A percentile compares a stretch with the other conserved stretches of the same genome.
phyloP scores from a whole-genome alignment of 1,284 basidiomycete species.

The Pholiota adiposa region DNA sequence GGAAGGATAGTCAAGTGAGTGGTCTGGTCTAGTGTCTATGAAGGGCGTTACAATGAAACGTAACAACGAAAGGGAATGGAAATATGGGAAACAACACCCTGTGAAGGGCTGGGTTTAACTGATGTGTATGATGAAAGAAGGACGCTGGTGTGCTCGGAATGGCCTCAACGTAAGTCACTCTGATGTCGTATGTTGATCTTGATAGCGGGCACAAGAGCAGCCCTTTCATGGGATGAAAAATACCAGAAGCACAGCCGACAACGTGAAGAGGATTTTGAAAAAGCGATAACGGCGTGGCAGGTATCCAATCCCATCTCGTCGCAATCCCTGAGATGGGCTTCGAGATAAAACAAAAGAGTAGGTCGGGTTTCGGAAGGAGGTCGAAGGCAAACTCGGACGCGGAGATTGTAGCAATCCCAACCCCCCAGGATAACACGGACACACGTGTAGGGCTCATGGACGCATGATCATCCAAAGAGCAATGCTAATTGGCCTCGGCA shows the following conservation, averaged over 20 bases:
- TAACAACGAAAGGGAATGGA: constrained; percentile 17
- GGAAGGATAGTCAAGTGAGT: constrained; percentile 19
- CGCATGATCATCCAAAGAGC: constrained; percentile 8
- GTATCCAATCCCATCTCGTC: constrained; percentile 21
- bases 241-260: constrained; percentile 14
- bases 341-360: constrained; percentile 13
- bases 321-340: constrained; percentile 14
- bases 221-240: constrained; percentile 11
- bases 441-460: constrained; percentile 25
- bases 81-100: constrained; percentile 7
- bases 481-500: constrained; percentile 10
- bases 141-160: neutral
- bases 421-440: constrained; percentile 10
- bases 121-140: constrained; percentile 8
- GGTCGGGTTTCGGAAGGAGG: constrained; percentile 16
- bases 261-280: constrained; percentile 5
- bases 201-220: constrained; percentile 13
- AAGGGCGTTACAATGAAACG: constrained; percentile 15
- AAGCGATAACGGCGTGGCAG: constrained; percentile 15
- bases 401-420: constrained; percentile 15
- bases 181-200: constrained; percentile 21
- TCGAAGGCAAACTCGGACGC: constrained; percentile 10
- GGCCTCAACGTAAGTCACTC: constrained; percentile 7
- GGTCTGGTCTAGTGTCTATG: constrained; percentile 17
- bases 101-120: constrained; percentile 13